Evolutionary conservation across 2,329 filamentous ascomycete genomes (phyloP).

Genomic region (Cladosporium austrohemisphaericum): DNA sequence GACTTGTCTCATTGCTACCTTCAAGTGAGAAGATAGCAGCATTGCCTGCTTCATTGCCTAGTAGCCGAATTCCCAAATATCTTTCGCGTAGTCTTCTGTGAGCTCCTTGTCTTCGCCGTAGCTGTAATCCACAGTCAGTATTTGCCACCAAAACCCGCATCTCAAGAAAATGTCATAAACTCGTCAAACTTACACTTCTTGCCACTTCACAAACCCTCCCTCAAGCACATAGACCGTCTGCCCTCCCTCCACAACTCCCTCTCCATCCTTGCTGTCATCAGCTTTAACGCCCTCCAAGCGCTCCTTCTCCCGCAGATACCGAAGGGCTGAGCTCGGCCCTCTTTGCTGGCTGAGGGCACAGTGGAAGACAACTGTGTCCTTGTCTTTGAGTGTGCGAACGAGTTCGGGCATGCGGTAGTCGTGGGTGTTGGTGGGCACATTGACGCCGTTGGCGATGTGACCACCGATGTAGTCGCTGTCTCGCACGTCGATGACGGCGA

Average conservation of each 20-base stretch:
- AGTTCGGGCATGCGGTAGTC: conserved; percentile 77
- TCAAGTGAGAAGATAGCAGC: no score
- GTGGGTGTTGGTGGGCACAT: conserved; percentile 70
- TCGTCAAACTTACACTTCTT: conserved; percentile 57
- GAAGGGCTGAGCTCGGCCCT: conserved; percentile 77
- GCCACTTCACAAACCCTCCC: conserved; percentile 83
- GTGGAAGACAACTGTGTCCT: conserved; percentile 87
- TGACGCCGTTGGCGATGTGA: conserved; percentile 73
- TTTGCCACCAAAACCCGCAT: not conserved
- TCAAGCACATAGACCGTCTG: conserved; percentile 82
- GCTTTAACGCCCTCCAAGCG: conserved; percentile 39
- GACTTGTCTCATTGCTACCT: no score
- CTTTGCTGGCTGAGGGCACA: conserved; percentile 89
- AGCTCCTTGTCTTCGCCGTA: conserved; percentile 73
- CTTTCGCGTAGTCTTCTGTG: conserved; percentile 79
- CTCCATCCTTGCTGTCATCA: conserved; percentile 16
- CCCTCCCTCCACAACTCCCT: conserved; percentile 33
- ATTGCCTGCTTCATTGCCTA: conserved; percentile 6
- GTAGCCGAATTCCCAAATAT: conserved; percentile 64
- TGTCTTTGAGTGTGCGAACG: conserved; percentile 70
- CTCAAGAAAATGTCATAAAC: not conserved
- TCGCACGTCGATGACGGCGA: conserved; percentile 83
- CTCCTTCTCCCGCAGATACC: conserved; percentile 70
- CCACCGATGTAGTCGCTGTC: conserved; percentile 89
- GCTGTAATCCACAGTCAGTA: conserved; percentile 25